phyloP scores from a whole-genome alignment of 257 asterid species.

The Rehmannia glutinosa region DNA sequence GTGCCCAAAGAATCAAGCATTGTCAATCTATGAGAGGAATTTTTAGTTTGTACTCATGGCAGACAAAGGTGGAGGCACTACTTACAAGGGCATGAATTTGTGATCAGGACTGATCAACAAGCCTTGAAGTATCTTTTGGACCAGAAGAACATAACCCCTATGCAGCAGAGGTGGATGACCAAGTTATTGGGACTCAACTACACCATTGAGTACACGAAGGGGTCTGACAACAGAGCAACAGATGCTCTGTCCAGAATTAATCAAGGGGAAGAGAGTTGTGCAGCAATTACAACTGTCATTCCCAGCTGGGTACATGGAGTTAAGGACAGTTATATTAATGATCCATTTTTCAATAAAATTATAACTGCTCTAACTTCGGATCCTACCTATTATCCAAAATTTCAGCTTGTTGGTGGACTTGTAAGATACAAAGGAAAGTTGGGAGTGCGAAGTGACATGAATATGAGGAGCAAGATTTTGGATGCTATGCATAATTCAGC shows the following conservation, averaged over 20 bases:
- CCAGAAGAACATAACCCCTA: not conserved
- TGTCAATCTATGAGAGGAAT: no score
- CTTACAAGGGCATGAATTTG: not conserved
- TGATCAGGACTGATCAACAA: not conserved
- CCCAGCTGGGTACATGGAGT: not conserved
- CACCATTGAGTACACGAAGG: not conserved
- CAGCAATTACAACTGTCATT: not conserved
- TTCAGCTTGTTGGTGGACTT: not conserved
- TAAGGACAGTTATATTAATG: not conserved
- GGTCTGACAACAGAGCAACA: not conserved
- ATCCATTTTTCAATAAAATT: no score
- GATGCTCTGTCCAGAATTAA: not conserved
- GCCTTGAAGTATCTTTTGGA: not conserved
- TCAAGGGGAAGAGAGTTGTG: not conserved
- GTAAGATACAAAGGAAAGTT: not conserved
- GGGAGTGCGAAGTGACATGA: not conserved
- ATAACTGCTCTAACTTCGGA: not conserved
- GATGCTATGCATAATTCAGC: not conserved
- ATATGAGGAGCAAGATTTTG: not conserved
- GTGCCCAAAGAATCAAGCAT: not conserved
- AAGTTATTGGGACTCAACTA: not conserved
- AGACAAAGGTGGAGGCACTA: not conserved
- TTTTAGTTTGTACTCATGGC: no score
- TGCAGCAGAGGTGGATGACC: not conserved
- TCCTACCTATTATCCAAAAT: not conserved